Evolutionary conservation across 805 yeast genomes (phyloP), one percentile per base, ranked within the genome.

Genomic region (Hagleromyces aurorensis): DNA sequence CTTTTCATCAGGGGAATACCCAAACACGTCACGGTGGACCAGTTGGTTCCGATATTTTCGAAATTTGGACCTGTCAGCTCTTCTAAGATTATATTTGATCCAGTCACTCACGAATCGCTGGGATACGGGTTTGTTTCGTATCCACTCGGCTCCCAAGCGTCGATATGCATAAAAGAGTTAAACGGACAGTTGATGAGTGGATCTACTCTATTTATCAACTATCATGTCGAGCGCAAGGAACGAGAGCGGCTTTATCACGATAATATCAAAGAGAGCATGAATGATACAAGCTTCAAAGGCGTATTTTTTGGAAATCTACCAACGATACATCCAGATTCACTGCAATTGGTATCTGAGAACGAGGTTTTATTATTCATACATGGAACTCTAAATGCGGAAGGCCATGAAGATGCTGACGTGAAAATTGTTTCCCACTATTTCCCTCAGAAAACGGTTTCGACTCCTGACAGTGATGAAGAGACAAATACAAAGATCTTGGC

Each of bases 111-210:
- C 16, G 61, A 59, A 40, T 41, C 54, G 1, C 37, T 50, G 6
- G 72, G 76, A 14, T 74, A 67, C 50, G 91, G 89, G 6, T 81
- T 81, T 55, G 69, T 82, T 11, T 78, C 80, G 38, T 81, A 67
- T 48, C 61, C 67, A 29, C 57, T 63, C 33, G 69, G 72, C 26
- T 64, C 63, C 7, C 70, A 72, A 59, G 86, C 93, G 2, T 62
- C 75, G 24, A 52, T 55, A 13, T 85, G 89, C 21, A 75, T 80
- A 21, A 57, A 66, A 13, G 55, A 62, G 32, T 65, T 78, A 21
- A 70, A 74, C 47, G 72, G 71, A 16, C 44, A 46, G 25, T 41
- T 43, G 27, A 36, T 53, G 22, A 48, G 44, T 8, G 52, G 50
- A 7, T 51, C 53, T n/a, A 43, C 41, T 9, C 33, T 58, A 18